Percentiles rank a stretch among this genome's conserved stretches.
phyloP scores from a whole-genome alignment of 2,329 filamentous ascomycete species.

The Apiospora hydei region DNA sequence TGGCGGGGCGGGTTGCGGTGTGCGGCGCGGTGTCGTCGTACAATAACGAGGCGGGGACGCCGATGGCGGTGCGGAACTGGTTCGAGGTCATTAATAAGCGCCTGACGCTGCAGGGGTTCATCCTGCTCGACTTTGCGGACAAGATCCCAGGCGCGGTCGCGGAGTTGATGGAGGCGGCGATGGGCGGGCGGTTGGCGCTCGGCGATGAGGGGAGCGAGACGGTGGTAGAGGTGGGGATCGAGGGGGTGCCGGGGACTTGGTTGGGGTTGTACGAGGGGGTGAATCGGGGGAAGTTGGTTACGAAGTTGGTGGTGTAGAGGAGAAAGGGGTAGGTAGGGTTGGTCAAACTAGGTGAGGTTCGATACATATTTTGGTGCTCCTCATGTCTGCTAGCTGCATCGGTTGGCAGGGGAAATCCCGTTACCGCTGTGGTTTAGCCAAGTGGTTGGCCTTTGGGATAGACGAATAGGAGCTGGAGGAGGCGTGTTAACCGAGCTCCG shows the following conservation, averaged over 20 bases:
- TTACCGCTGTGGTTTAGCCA: background rate
- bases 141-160: slow-evolving; percentile 35
- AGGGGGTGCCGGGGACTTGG: slow-evolving; percentile 40
- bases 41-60: slow-evolving; percentile 40
- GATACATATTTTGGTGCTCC: background rate
- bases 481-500: background rate
- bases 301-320: slow-evolving; percentile 31
- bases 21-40: slow-evolving; percentile 49
- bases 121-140: slow-evolving; percentile 49
- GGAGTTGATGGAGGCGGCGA: slow-evolving; percentile 36
- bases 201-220: slow-evolving; percentile 33
- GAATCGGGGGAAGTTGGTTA: slow-evolving; percentile 40
- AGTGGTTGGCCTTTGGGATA: background rate
- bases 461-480: background rate
- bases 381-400: background rate
- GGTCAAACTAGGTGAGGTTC: background rate
- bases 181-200: slow-evolving; percentile 35
- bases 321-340: background rate
- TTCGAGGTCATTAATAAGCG: slow-evolving; percentile 51
- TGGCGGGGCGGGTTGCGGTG: slow-evolving; percentile 37
- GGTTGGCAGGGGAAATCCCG: background rate
- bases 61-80: slow-evolving; percentile 48
- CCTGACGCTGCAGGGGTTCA: slow-evolving; percentile 51
- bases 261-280: slow-evolving; percentile 38
- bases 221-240: slow-evolving; percentile 38